Base-by-base conservation (phyloP, 2,329 filamentous ascomycete species). In the Colletotrichum sp. region DNA sequence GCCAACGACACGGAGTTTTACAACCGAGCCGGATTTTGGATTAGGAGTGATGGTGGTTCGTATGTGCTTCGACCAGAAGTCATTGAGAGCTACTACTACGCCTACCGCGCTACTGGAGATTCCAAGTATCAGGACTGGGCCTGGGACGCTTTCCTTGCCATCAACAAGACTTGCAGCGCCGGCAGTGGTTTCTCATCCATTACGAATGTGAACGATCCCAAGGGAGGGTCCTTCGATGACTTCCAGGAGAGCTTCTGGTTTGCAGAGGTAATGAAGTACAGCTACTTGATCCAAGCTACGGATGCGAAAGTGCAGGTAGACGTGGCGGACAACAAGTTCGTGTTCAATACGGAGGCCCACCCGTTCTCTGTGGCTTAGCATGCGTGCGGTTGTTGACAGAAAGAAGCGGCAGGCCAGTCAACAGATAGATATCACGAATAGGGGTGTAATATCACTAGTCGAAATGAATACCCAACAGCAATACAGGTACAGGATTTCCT, bases 161-260 rank as follows among this genome's bases (percentile, higher is more conserved):
- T 98, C 81, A 93, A 92, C 80, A 83, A 84, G 34, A 93, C 90
- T 18, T 93, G 92, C 78, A 86, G 90, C 28, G 91, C 90, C 0
- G 91, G 90, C 8, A 92, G 90, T 26, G 95, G 94, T 9, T 98
- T 92, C 84, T 90, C 90, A 15, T 89, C 90, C 34, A 86, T 98
- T 71, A 82, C 80, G 0, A 84, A 98, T 81, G 94, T 98, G 62
- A 95, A 94, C 79, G 85, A 84, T 5, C 80, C 81, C 5, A 88
- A 87, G 34, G 95, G 94, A 12, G 94, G 94, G 1, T 84, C 85
- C 0, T 92, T 90, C 75, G 84, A 84, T 57, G 91, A 98, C 83
- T 93, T 93, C 82, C 94, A 96, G 88, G 95, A 98, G 85, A 96
- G 94, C 80, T 98, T 97, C 86, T 93, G 94, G 87, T 95, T 98